Conservation (phyloP, 331 rosid species). For the Stylosanthes scabra region DNA sequence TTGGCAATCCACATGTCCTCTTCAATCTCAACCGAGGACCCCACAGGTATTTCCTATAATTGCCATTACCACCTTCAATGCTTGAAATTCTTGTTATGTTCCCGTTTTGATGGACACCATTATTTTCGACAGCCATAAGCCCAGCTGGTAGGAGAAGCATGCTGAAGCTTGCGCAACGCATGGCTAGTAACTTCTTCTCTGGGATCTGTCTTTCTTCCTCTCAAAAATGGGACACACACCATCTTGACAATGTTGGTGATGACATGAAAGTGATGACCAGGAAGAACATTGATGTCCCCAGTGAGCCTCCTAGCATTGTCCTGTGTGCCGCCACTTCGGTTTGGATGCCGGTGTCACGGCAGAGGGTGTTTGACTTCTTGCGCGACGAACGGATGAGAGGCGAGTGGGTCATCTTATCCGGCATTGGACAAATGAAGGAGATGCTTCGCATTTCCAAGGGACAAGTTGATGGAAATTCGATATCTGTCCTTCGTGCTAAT, state of each 20-base stretch:
- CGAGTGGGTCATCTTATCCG: constrained; percentile 76
- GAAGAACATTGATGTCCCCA: constrained; percentile 53
- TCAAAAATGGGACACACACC: constrained; percentile 65
- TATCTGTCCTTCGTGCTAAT: constrained; percentile 66
- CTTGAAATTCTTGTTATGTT: background rate
- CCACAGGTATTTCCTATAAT: constrained; percentile 52
- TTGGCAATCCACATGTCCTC: constrained; percentile 60
- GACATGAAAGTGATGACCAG: constrained; percentile 70
- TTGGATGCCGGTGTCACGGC: constrained; percentile 71
- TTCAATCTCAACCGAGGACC: constrained; percentile 52
- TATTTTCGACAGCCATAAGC: constrained; percentile 44
- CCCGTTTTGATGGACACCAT: constrained; percentile 22
- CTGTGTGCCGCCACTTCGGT: constrained; percentile 85
- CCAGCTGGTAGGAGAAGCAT: constrained; percentile 58
- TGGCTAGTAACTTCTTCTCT: constrained; percentile 71
- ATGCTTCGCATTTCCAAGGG: constrained; percentile 66
- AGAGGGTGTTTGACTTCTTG: constrained; percentile 67
- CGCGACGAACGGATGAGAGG: constrained; percentile 59
- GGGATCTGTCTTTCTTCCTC: constrained; percentile 68
- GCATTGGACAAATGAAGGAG: constrained; percentile 63
- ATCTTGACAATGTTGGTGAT: constrained; percentile 48
- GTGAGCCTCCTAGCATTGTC: constrained; percentile 69
- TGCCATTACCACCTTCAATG: constrained; percentile 6
- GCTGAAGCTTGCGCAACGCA: constrained; percentile 77
- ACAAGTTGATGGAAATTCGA: constrained; percentile 56